Evolutionary conservation across 306 rosid genomes (phyloP).

Genomic region (peach (Prunus persica)): Prunus_persica_NCBIv2 NC_034013.1:15471501-15472000

Average conservation of each 20-base stretch:
- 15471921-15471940: too few species aligned
- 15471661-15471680: neutral
- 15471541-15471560: neutral
- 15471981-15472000: neutral
- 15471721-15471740: neutral
- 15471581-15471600: neutral
- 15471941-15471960: neutral
- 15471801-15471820: neutral
- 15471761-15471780: neutral
- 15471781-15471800: neutral
- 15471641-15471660: too few species aligned
- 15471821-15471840: neutral
- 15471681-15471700: neutral
- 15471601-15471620: neutral
- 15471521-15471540: conserved; percentile 64
- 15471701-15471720: neutral
- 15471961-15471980: neutral
- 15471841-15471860: neutral
- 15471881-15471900: neutral
- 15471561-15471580: neutral
- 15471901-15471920: neutral
- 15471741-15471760: neutral
- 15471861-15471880: neutral
- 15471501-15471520: conserved; percentile 65
- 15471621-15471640: too few species aligned